These are phyloP conservation scores for Aspergillus sp. DNA, from an alignment of 2,329 filamentous ascomycete genomes.

Conservation along the genomic window DNA sequence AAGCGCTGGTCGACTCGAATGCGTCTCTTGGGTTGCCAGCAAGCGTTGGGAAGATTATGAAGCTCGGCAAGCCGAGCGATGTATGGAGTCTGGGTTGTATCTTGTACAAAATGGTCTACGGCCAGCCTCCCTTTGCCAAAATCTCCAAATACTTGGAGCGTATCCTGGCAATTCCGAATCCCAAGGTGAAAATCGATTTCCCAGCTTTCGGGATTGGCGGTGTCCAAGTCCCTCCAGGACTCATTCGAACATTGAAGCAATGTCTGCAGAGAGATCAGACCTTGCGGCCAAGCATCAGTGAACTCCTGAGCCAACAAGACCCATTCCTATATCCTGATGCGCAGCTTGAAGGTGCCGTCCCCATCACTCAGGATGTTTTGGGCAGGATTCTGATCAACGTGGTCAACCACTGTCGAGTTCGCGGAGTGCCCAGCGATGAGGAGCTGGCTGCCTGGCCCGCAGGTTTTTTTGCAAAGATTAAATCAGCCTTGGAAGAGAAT, in stretches of 20 bases:
- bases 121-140: constrained; percentile 91
- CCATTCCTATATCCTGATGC: constrained; percentile 60
- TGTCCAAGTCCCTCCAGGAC: constrained; percentile 53
- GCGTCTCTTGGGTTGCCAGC: constrained; percentile 53
- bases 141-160: constrained; percentile 83
- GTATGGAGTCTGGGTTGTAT: constrained; percentile 97
- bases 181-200: constrained; percentile 49
- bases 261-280: constrained; percentile 61
- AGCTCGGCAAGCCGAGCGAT: constrained; percentile 91
- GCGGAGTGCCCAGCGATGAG: constrained; percentile 56
- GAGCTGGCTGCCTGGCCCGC: constrained; percentile 53
- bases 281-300: constrained; percentile 56
- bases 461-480: constrained; percentile 50
- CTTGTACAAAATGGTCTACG: constrained; percentile 96
- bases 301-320: constrained; percentile 57
- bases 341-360: constrained; percentile 45
- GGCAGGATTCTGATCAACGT: constrained; percentile 60
- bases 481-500: constrained; percentile 45
- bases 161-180: constrained; percentile 59
- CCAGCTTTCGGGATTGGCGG: constrained; percentile 48
- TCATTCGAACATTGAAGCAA: constrained; percentile 56
- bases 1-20: constrained; percentile 87
- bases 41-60: constrained; percentile 72
- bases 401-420: constrained; percentile 58
- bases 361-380: constrained; percentile 58